These are phyloP conservation scores for Vickermania spadyakhi DNA, from an alignment of 208 protist genomes.

Conservation along the genomic window DNA sequence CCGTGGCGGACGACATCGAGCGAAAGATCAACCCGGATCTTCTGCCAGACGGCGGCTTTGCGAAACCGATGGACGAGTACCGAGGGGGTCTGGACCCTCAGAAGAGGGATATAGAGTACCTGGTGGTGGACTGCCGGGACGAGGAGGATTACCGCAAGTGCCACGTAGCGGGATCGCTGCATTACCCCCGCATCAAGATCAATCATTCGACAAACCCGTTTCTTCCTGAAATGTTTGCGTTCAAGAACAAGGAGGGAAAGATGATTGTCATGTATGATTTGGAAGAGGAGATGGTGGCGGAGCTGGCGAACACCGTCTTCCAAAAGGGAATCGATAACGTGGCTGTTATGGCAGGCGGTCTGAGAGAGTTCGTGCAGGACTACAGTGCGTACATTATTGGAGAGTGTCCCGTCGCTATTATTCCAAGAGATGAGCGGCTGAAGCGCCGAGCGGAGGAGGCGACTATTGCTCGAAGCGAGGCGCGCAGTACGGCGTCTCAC, in stretches of 20 bases:
- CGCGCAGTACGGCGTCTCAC: slow-evolving; percentile 45
- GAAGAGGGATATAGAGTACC: slow-evolving; percentile 19
- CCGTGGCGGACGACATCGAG: slow-evolving; percentile 39
- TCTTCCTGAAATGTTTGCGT: slow-evolving; percentile 71
- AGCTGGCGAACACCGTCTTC: slow-evolving; percentile 55
- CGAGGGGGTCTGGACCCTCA: slow-evolving; percentile 5
- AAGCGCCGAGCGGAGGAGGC: slow-evolving; percentile 57
- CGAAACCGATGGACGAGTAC: slow-evolving; percentile 83
- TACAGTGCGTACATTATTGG: slow-evolving; percentile 44
- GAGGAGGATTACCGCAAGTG: slow-evolving; percentile 66
- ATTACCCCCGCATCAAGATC: slow-evolving; percentile 73
- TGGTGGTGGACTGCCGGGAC: slow-evolving; percentile 75
- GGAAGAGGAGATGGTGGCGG: slow-evolving; percentile 54
- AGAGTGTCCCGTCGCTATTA: slow-evolving; percentile 43
- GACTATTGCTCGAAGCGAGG: slow-evolving; percentile 66
- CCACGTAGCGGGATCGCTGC: slow-evolving; percentile 69
- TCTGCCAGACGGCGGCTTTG: slow-evolving; percentile 65
- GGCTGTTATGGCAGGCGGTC: slow-evolving; percentile 62
- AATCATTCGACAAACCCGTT: slow-evolving; percentile 72
- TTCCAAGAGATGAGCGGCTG: slow-evolving; percentile 55
- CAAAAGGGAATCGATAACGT: slow-evolving; percentile 88
- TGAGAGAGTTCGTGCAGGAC: slow-evolving; percentile 82
- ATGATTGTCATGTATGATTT: slow-evolving; percentile 84
- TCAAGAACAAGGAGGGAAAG: slow-evolving; percentile 84
- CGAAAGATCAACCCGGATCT: slow-evolving; percentile 7